These are phyloP conservation scores for Corrigiola litoralis DNA, from an alignment of 179 eudicot species.

Conservation along the genomic window DNA sequence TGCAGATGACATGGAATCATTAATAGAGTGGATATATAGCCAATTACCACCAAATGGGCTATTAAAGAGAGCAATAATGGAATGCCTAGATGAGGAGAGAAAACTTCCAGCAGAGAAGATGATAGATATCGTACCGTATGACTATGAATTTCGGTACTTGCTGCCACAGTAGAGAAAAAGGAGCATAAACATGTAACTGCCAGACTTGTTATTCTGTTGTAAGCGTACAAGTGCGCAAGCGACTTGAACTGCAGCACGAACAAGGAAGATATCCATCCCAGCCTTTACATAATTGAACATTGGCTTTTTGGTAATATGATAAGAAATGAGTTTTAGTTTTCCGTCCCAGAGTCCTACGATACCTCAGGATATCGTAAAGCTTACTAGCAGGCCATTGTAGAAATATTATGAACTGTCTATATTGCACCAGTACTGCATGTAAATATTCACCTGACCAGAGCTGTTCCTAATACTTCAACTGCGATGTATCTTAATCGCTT, in stretches of 20 bases:
- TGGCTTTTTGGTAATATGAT: no score
- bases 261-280: not conserved
- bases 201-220: conserved; percentile 7
- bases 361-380: not conserved
- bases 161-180: conserved; percentile 32
- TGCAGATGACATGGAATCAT: conserved; percentile 80
- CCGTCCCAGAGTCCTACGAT: not conserved
- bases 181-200: conserved; percentile 7
- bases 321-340: not conserved
- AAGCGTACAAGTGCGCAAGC: conserved; percentile 5
- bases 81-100: conserved; percentile 58
- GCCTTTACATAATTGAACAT: conserved; percentile 6
- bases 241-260: conserved; percentile 1
- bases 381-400: not conserved
- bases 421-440: not conserved
- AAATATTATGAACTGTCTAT: not conserved
- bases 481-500: no score
- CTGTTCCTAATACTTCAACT: no score
- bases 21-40: conserved; percentile 91
- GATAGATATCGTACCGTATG: conserved; percentile 68
- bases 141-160: conserved; percentile 74
- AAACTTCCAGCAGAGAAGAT: conserved; percentile 48
- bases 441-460: not conserved
- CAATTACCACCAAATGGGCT: conserved; percentile 60
- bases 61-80: conserved; percentile 71